These are phyloP conservation scores for Dispira simplex DNA, from an alignment of 192 early-diverging fungal species.

Conservation along the genomic window DNA sequence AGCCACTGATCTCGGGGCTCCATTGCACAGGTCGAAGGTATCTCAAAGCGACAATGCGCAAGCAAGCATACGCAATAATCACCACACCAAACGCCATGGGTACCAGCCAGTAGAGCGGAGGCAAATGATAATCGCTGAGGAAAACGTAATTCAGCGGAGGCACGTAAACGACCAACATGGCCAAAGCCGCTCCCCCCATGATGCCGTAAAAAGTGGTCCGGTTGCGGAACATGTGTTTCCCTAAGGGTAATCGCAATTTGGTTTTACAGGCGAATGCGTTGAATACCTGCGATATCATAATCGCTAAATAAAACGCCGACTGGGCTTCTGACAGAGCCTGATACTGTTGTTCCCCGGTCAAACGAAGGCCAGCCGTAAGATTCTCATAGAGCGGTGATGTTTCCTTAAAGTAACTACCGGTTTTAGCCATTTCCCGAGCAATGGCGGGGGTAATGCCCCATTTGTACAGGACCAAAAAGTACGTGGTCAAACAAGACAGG, in stretches of 20 bases:
- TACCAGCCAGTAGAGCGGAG: slow-evolving; percentile 69
- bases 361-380: slow-evolving; percentile 20
- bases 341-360: slow-evolving; percentile 37
- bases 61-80: slow-evolving; percentile 55
- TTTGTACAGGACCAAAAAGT: slow-evolving; percentile 66
- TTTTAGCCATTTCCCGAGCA: slow-evolving; percentile 38
- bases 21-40: slow-evolving; percentile 43
- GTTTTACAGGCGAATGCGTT: slow-evolving; percentile 92
- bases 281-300: slow-evolving; percentile 80
- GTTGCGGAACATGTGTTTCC: slow-evolving; percentile 73
- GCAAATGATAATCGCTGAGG: slow-evolving; percentile 44
- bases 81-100: slow-evolving; percentile 69
- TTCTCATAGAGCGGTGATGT: slow-evolving; percentile 25
- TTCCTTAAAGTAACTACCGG: slow-evolving; percentile 26
- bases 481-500: slow-evolving; percentile 49
- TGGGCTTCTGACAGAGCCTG: slow-evolving; percentile 63
- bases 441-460: slow-evolving; percentile 45
- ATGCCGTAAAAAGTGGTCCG: slow-evolving; percentile 49
- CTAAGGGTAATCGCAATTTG: slow-evolving; percentile 56
- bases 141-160: slow-evolving; percentile 69
- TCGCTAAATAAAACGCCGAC: slow-evolving; percentile 54
- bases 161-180: slow-evolving; percentile 64
- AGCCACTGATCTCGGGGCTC: slow-evolving; percentile 63
- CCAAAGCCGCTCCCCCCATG: slow-evolving; percentile 46
- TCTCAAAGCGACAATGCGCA: slow-evolving; percentile 45